Evolutionary conservation across 768 basidiomycete species (phyloP), one percentile per base, ranked within the genome.

Genomic region (Amanita subjunquillea): DNA sequence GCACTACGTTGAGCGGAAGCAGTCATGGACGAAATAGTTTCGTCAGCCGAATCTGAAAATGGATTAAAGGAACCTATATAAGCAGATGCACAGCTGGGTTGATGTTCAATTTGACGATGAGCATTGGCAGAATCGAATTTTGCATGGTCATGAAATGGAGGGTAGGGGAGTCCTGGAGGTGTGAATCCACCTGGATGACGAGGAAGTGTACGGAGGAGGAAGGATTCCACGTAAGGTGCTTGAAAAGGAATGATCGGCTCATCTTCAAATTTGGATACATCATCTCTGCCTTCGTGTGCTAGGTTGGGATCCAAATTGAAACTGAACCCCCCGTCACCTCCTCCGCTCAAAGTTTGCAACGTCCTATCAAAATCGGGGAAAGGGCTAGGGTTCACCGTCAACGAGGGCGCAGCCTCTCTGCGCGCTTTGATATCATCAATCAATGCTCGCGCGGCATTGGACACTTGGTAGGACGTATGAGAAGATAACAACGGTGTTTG

Each of bases 321-420:
- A 64, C 84, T 90, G 70, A 93, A 93, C 7, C 85, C 81, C 30
- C 79, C 78, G 29, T 69, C 77, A 57, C 85, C 85, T 40, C 74
- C 80, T 6, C 75, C 77, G 48, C 78, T 80, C 40, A 92, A 71
- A 45, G 78, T 82, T 61, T 86, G 81, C 42, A 93, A 71, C 17
- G 87, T 91, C 29, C 87, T 80, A 64, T 92, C 91, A 57, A 94
- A 82, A 57, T 94, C 91, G 8, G 91, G 92, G 76, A 94, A 94
- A 9, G 88, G 80, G 63, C 75, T 89, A 32, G 70, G 66, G 43
- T 68, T 65, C 38, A 69, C 64, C 6, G 72, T 60, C 9, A 65
- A 55, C 12, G 73, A 60, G 20, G 73, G 63, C 2, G 71, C 69
- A 6, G 78, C 73, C 58, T 90, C 86, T 42, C 90, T 77, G 32